A percentile compares a stretch with the other conserved stretches of the same genome.
These are phyloP conservation scores for Prunus armeniaca DNA, from an alignment of 306 rosid species.

Conservation along the genomic window DNA sequence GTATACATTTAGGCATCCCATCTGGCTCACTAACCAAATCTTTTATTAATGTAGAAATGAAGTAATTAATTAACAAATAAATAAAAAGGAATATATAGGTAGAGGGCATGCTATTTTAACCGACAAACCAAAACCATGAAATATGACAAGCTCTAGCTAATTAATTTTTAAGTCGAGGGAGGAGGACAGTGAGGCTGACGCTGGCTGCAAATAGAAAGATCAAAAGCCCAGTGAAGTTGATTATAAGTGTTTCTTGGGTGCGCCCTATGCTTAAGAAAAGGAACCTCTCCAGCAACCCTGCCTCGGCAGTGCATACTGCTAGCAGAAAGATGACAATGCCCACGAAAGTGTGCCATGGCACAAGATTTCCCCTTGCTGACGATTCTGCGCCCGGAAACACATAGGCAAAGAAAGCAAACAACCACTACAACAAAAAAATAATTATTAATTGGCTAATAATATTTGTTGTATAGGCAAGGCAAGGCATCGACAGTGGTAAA, in stretches of 20 bases:
- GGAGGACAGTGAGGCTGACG: slow-evolving; percentile 52
- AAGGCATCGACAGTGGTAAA: too few species aligned
- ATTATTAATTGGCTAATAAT: too few species aligned
- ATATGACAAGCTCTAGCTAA: neutral
- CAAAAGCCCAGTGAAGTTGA: slow-evolving; percentile 67
- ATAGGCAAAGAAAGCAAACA: slow-evolving; percentile 42
- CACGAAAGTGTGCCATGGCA: slow-evolving; percentile 68
- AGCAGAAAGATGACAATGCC: slow-evolving; percentile 52
- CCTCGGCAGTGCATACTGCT: slow-evolving; percentile 48
- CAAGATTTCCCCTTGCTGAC: slow-evolving; percentile 34
- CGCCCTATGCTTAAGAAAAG: neutral
- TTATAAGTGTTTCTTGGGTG: slow-evolving; percentile 35
- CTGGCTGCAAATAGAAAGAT: slow-evolving; percentile 47
- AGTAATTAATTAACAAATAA: neutral
- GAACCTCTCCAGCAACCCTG: slow-evolving; percentile 42
- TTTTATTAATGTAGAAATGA: neutral
- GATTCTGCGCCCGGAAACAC: slow-evolving; percentile 53
- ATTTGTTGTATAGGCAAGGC: too few species aligned
- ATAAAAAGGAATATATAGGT: neutral
- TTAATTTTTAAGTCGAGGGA: slow-evolving; percentile 33
- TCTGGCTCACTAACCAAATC: neutral
- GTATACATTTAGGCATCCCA: neutral
- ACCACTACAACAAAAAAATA: slow-evolving; percentile 31
- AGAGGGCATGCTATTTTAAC: neutral
- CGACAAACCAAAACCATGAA: neutral